These are phyloP conservation scores for Xerocomellus amylosporus DNA, from an alignment of 768 basidiomycete species.

Conservation along the genomic window DNA sequence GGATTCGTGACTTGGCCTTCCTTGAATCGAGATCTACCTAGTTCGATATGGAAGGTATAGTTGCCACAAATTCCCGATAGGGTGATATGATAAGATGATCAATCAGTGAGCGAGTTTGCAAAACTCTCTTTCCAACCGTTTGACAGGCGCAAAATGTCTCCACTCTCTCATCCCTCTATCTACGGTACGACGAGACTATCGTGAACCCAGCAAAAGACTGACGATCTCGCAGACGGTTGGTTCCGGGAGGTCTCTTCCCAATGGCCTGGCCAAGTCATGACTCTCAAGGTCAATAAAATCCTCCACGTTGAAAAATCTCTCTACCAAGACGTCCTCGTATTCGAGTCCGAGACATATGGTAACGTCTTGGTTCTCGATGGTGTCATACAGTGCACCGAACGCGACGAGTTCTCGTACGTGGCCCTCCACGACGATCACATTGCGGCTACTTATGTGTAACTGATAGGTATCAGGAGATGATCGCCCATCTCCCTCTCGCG, in stretches of 20 bases:
- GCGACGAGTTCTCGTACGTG: conserved; percentile 96
- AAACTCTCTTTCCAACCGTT: too few species aligned
- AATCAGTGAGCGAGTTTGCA: background rate
- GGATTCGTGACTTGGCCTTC: too few species aligned
- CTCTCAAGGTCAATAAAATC: conserved; percentile 92
- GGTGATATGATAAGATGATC: conserved; percentile 8
- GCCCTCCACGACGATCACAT: background rate
- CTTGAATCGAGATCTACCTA: too few species aligned
- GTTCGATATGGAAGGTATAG: too few species aligned
- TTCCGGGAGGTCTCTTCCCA: conserved; percentile 93
- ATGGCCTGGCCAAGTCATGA: conserved; percentile 98
- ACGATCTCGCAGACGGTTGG: conserved; percentile 71
- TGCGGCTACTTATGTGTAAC: background rate
- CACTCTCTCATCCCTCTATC: conserved; percentile 55
- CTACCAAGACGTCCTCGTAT: conserved; percentile 97
- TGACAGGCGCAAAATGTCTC: conserved; percentile 42
- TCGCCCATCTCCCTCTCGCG: conserved; percentile 92
- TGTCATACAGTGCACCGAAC: conserved; percentile 94
- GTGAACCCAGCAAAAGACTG: conserved; percentile 7
- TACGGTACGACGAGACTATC: conserved; percentile 35
- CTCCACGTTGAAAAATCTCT: conserved; percentile 90
- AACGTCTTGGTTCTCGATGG: conserved; percentile 95
- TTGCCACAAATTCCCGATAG: background rate
- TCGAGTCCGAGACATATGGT: conserved; percentile 94
- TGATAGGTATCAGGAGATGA: conserved; percentile 96